These are phyloP conservation scores for Lasiodiplodia sp. DNA, from an alignment of 2,329 filamentous ascomycete genomes.

Conservation along the genomic window DNA sequence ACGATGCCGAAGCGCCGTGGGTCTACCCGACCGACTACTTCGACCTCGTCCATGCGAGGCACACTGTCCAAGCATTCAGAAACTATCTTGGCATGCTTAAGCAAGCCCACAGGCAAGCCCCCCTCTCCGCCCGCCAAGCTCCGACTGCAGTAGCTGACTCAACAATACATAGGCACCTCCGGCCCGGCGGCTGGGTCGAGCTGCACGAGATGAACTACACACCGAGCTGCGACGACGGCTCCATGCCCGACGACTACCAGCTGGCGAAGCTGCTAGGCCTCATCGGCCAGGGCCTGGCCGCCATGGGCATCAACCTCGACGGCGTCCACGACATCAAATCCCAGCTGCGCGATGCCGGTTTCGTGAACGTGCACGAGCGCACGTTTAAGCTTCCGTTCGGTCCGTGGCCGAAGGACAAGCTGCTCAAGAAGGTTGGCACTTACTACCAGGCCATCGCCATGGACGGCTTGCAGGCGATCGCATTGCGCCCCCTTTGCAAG, in stretches of 20 bases:
- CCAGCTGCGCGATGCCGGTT: constrained; percentile 46
- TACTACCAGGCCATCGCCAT: constrained; percentile 22
- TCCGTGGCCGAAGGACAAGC: constrained; percentile 34
- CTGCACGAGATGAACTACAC: constrained; percentile 54
- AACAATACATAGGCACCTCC: constrained; percentile 37
- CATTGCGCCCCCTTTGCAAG: constrained; percentile 4
- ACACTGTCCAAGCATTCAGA: constrained; percentile 52
- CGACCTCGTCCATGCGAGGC: constrained; percentile 56
- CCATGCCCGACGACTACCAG: constrained; percentile 35
- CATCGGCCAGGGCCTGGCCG: constrained; percentile 3
- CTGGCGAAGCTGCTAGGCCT: constrained; percentile 4
- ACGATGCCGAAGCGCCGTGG: constrained; percentile 54
- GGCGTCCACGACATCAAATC: constrained; percentile 37
- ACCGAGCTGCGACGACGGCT: constrained; percentile 53
- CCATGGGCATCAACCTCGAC: constrained; percentile 32
- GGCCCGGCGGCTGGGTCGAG: constrained; percentile 59
- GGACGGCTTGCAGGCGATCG: constrained; percentile 28
- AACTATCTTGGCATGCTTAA: no score
- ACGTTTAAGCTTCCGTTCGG: constrained; percentile 17
- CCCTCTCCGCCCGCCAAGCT: no score
- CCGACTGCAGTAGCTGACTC: no score
- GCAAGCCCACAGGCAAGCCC: no score
- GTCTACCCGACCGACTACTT: constrained; percentile 48
- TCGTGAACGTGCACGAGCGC: constrained; percentile 39
- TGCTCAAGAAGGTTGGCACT: constrained; percentile 21